Evolutionary conservation across 805 yeast species (phyloP).

Genomic region (Lipomyces yamanashiensis): DNA sequence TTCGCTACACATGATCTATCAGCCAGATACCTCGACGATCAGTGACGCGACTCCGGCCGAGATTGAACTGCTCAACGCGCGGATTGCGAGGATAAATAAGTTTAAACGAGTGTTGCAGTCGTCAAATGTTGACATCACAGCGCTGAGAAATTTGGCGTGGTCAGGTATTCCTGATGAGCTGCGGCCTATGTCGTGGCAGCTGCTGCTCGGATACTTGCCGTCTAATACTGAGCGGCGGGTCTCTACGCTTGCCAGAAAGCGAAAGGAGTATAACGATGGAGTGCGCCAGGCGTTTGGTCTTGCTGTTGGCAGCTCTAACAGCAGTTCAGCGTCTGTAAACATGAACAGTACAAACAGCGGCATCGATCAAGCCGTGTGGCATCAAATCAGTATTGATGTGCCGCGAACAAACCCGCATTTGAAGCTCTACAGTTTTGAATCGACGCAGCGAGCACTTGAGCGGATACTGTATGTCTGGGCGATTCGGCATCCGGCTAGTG

Average conservation of each 20-base stretch:
- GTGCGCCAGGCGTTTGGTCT: conserved; percentile 60
- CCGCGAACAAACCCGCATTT: conserved; percentile 91
- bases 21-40: conserved; percentile 33
- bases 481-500: conserved; percentile 94
- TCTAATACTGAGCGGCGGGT: conserved; percentile 77
- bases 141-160: conserved; percentile 84
- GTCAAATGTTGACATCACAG: conserved; percentile 64
- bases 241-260: conserved; percentile 71
- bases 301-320: background rate
- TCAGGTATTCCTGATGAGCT: conserved; percentile 86
- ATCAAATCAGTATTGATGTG: conserved; percentile 92
- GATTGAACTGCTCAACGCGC: conserved; percentile 60
- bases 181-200: conserved; percentile 86
- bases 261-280: conserved; percentile 84
- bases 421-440: conserved; percentile 66
- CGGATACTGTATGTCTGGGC: conserved; percentile 91
- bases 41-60: conserved; percentile 47
- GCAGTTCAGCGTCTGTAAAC: background rate
- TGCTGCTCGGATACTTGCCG: conserved; percentile 87
- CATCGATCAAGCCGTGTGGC: conserved; percentile 83
- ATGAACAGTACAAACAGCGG: conserved; percentile 47
- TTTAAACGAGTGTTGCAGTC: conserved; percentile 66
- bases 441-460: conserved; percentile 80
- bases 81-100: conserved; percentile 63
- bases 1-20: conserved; percentile 40